A percentile compares a stretch with the other conserved stretches of the same genome.
Evolutionary conservation across 2,329 filamentous ascomycete species (phyloP).

Genomic region (Monilinia laxa): DNA sequence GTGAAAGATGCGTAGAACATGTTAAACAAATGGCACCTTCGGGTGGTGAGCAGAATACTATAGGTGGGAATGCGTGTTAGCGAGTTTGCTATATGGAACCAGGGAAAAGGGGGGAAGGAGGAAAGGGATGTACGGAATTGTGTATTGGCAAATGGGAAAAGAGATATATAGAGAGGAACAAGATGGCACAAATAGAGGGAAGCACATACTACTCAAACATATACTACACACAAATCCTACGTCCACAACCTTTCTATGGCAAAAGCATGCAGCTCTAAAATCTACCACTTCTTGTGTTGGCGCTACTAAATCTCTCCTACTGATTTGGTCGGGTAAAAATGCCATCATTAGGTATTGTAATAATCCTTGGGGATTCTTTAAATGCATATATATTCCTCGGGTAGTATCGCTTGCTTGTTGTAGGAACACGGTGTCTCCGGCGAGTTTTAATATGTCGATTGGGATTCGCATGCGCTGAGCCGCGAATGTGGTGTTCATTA

Average conservation of each 20-base stretch:
- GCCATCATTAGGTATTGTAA: constrained; percentile 94
- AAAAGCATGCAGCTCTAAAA: constrained; percentile 98
- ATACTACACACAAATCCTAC: constrained; percentile 95
- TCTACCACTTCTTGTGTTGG: constrained; percentile 86
- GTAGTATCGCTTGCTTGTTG: constrained; percentile 85
- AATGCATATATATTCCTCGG: constrained; percentile 65
- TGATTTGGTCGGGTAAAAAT: constrained; percentile 72
- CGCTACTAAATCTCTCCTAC: constrained; percentile 65
- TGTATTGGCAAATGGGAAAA: constrained; percentile 1
- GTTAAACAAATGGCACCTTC: constrained; percentile 72
- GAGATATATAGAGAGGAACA: neutral
- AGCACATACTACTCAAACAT: constrained; percentile 72
- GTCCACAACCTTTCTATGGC: constrained; percentile 86
- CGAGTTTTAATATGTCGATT: constrained; percentile 86
- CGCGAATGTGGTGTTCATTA: constrained; percentile 98
- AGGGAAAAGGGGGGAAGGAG: neutral
- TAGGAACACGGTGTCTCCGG: constrained; percentile 84
- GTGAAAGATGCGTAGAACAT: constrained; percentile 74
- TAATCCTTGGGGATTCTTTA: constrained; percentile 65
- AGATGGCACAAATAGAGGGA: neutral
- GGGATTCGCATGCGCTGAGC: constrained; percentile 84
- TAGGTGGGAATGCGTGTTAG: constrained; percentile 23
- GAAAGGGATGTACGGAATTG: neutral
- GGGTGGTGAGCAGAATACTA: constrained; percentile 70
- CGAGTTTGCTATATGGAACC: neutral